Base-by-base conservation (phyloP, 768 basidiomycete species). In the Rhizopogon roseolus region DNA sequence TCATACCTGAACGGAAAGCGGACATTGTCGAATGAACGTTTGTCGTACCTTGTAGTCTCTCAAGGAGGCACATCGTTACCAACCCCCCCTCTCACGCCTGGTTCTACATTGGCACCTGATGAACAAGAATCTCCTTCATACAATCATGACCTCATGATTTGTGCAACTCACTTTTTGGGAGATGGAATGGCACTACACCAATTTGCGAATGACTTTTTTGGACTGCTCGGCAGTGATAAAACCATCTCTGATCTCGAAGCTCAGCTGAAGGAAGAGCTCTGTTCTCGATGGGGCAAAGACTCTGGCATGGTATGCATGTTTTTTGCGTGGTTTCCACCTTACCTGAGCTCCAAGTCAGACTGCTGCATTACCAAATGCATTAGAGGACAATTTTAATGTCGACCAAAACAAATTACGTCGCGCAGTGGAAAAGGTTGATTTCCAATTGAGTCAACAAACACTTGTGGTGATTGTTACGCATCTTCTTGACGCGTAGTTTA, bases 131-230 rank as follows among this genome's bases (percentile, higher is more conserved):
- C 50, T 50, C 58, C 22, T 37, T 60, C 52, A 44, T 66, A 51
- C 32, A 66, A 79, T 50, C 84, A 76, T 61, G 81, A 92, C 62
- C 68, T 92, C 51, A 71, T 90, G 57, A 78, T 94, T 45, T 85
- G 85, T 58, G 84, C 87, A 4, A 81, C 87, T 6, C 92, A 94
- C 65, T 93, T 86, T 66, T 67, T 93, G 44, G 90, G 90, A 17
- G 92, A 94, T 64, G 92, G 92, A 19, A 91, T 92, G 85, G 87
- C 90, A 1, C 75, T 93, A 16, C 90, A 93, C 68, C 77, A 81
- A 55, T 88, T 86, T 57, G 88, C 87, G 25, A 90, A 90, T 65
- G 88, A 92, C 59, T 84, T 93, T 63, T 86, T 92, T 64, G 66
- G 71, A 16, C 71, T 93, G 3, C 71, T 92, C 39, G 84, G 79